Conservation (phyloP, 768 basidiomycete species). For the Saitozyma sp. region DNA sequence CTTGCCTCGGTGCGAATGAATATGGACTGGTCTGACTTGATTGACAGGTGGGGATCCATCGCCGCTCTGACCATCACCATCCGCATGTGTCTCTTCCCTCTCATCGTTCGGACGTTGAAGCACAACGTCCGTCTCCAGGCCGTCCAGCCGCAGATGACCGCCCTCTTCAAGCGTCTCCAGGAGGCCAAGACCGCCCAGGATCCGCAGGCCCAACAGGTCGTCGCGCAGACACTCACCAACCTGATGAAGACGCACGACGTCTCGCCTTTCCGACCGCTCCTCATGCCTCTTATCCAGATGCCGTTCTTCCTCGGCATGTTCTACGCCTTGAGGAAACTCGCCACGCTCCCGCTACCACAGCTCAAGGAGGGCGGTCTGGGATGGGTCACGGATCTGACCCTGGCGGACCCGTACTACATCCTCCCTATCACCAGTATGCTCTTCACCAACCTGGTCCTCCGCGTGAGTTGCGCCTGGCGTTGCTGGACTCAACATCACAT, state of each 20-base stretch:
- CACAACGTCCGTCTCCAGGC: constrained; percentile 69
- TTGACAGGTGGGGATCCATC: constrained; percentile 48
- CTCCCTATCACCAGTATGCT: constrained; percentile 65
- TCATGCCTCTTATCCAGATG: constrained; percentile 67
- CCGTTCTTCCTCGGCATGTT: constrained; percentile 79
- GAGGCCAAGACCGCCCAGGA: constrained; percentile 55
- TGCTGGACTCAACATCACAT: neutral
- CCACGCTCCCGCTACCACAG: constrained; percentile 69
- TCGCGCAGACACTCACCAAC: constrained; percentile 57
- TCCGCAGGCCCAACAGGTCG: constrained; percentile 55
- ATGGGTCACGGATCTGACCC: constrained; percentile 74
- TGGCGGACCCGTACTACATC: constrained; percentile 71
- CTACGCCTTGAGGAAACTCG: constrained; percentile 73
- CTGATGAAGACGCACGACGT: constrained; percentile 69
- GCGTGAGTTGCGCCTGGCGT: constrained; percentile 56
- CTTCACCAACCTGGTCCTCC: constrained; percentile 69
- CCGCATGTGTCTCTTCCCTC: constrained; percentile 53
- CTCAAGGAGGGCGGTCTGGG: constrained; percentile 72
- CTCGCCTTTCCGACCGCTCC: constrained; percentile 60
- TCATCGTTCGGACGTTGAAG: constrained; percentile 64
- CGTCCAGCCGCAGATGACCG: constrained; percentile 63
- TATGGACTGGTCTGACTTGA: neutral
- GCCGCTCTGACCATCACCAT: constrained; percentile 39
- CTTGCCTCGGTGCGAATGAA: neutral
- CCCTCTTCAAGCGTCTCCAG: constrained; percentile 60